Evolutionary conservation across 129 eudicot species (phyloP).

Genomic region (Lonicera japonica): DNA sequence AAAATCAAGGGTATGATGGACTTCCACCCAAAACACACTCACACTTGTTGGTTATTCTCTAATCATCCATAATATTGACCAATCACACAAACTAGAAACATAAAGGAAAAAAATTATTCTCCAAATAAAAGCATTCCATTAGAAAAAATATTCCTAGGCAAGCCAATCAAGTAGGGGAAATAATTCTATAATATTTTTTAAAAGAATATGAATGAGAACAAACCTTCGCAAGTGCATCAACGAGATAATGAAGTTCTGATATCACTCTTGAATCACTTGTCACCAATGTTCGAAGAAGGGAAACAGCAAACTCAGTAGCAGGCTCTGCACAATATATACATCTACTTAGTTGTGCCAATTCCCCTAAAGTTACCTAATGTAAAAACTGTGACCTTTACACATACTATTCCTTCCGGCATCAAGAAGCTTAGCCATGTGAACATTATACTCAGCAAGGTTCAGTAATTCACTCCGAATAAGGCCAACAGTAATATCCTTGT

Average conservation of each 20-base stretch:
- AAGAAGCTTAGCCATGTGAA: constrained; percentile 84
- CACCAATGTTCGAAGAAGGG: not conserved
- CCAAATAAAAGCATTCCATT: too few species aligned
- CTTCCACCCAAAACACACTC: too few species aligned
- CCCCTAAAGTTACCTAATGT: not conserved
- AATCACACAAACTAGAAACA: too few species aligned
- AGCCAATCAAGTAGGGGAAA: not conserved
- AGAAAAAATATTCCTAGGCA: not conserved
- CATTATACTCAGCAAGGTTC: constrained; percentile 88
- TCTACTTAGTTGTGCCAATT: constrained; percentile 3
- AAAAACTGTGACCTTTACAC: constrained; percentile 19
- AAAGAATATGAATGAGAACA: not conserved
- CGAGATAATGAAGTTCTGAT: not conserved
- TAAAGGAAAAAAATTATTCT: too few species aligned
- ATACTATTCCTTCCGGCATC: constrained; percentile 95
- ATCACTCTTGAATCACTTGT: not conserved
- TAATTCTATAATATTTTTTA: not conserved
- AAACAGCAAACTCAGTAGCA: constrained; percentile 1
- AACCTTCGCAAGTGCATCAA: not conserved
- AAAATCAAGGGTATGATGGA: too few species aligned
- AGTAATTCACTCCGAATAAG: constrained; percentile 73
- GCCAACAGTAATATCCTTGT: constrained; percentile 80
- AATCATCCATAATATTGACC: too few species aligned
- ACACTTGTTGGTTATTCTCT: too few species aligned
- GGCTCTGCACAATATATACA: constrained; percentile 1